phyloP scores from a whole-genome alignment of 108 stramenopile genomes.

The Chaetoceros muelleri region DNA sequence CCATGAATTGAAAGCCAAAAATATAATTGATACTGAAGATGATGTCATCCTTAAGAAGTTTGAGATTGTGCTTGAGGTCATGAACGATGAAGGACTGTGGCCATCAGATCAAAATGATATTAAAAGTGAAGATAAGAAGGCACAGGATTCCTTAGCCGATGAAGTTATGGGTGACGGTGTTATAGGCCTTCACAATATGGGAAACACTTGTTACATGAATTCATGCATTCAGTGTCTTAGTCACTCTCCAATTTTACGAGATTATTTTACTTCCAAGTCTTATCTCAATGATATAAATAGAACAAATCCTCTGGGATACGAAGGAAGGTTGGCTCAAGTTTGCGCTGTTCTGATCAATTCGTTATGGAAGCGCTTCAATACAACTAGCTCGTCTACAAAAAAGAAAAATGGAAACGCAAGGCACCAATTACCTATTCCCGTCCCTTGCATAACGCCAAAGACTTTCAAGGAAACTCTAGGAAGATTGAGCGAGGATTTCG shows the following conservation, averaged over 20 bases:
- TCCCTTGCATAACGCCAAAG: constrained; percentile 77
- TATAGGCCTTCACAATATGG: constrained; percentile 84
- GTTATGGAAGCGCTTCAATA: constrained; percentile 72
- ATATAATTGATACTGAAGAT: constrained; percentile 18
- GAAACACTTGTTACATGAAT: constrained; percentile 96
- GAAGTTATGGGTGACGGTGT: constrained; percentile 64
- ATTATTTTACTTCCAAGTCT: constrained; percentile 85
- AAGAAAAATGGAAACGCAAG: constrained; percentile 10
- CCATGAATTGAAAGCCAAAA: constrained; percentile 35
- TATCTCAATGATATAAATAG: constrained; percentile 90
- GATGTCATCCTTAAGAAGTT: constrained; percentile 19
- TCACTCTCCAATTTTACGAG: constrained; percentile 87
- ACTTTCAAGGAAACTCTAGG: constrained; percentile 88
- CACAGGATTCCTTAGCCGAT: constrained; percentile 11
- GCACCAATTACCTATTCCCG: constrained; percentile 36
- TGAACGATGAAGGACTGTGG: constrained; percentile 64
- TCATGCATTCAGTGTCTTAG: constrained; percentile 90
- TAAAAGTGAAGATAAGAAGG: constrained; percentile 12
- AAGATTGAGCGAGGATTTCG: constrained; percentile 85
- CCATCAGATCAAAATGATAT: constrained; percentile 50
- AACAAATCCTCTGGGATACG: constrained; percentile 87
- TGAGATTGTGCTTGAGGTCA: constrained; percentile 61
- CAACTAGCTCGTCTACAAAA: constrained; percentile 8
- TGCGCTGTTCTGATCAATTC: constrained; percentile 79
- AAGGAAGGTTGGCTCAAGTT: constrained; percentile 90